Evolutionary conservation across 2,329 filamentous ascomycete genomes (phyloP).

Genomic region (Plectosphaerella cucumerina): DNA sequence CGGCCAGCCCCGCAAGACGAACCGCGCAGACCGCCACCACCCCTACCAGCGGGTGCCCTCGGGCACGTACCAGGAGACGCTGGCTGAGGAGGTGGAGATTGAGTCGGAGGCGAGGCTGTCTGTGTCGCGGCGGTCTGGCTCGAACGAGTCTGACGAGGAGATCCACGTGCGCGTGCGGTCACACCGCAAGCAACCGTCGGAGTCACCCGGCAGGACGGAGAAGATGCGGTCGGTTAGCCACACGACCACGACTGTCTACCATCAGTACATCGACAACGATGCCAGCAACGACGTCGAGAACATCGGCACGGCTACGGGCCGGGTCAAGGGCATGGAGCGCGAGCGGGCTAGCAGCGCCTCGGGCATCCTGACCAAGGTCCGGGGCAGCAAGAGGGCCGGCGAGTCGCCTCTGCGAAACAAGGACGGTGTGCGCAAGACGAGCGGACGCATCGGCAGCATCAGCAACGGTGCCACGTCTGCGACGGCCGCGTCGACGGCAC

Average conservation of each 20-base stretch:
- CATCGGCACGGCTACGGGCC: slow-evolving; percentile 45
- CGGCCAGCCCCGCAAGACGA: slow-evolving; percentile 88
- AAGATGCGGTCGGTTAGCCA: slow-evolving; percentile 71
- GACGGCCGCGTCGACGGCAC: slow-evolving; percentile 37
- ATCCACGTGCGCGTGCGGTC: slow-evolving; percentile 70
- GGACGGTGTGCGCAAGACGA: slow-evolving; percentile 61
- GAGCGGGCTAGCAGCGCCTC: slow-evolving; percentile 48
- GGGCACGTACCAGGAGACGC: slow-evolving; percentile 26
- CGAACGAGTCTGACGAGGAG: slow-evolving; percentile 76
- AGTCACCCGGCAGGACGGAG: slow-evolving; percentile 56
- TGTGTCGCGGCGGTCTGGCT: slow-evolving; percentile 36
- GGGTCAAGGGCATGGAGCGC: slow-evolving; percentile 55
- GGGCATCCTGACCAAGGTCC: slow-evolving; percentile 59
- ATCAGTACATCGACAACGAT: slow-evolving; percentile 57
- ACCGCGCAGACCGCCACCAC: slow-evolving; percentile 71
- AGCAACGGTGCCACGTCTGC: slow-evolving; percentile 36
- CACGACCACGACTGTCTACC: slow-evolving; percentile 61
- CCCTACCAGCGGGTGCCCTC: slow-evolving; percentile 60
- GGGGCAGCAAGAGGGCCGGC: slow-evolving; percentile 52
- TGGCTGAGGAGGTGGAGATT: slow-evolving; percentile 50
- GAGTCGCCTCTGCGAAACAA: slow-evolving; percentile 48
- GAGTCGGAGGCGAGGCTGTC: slow-evolving; percentile 44
- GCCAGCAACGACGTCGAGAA: slow-evolving; percentile 70
- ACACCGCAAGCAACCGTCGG: slow-evolving; percentile 56
- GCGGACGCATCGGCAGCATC: slow-evolving; percentile 59